phyloP scores from a whole-genome alignment of 805 yeast genomes.

The Cyberlindnera lachancei region DNA sequence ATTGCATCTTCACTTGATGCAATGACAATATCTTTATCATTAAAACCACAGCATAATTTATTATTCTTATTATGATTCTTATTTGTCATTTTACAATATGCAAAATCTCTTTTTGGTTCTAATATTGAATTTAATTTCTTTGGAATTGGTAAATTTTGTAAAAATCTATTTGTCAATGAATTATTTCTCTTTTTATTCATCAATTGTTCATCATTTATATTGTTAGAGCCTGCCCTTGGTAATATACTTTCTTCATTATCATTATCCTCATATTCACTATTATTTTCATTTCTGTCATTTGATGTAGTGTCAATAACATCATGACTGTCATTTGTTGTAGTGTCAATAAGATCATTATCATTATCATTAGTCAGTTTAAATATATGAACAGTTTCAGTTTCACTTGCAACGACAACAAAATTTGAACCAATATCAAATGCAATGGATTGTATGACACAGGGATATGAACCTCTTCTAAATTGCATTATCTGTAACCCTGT shows the following conservation, averaged over 20 bases:
- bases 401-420: slow-evolving; percentile 49
- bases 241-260: slow-evolving; percentile 11
- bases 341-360: background rate
- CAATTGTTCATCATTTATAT: background rate
- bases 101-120: slow-evolving; percentile 63
- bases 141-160: slow-evolving; percentile 23
- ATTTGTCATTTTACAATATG: slow-evolving; percentile 39
- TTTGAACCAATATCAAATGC: slow-evolving; percentile 43
- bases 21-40: slow-evolving; percentile 14
- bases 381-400: slow-evolving; percentile 60
- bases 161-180: slow-evolving; percentile 19
- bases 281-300: background rate
- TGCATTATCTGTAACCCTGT: slow-evolving; percentile 52
- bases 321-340: background rate
- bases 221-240: slow-evolving; percentile 5
- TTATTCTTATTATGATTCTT: background rate
- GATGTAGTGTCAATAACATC: background rate
- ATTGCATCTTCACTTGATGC: slow-evolving; percentile 39
- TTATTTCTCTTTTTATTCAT: slow-evolving; percentile 7
- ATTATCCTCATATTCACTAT: slow-evolving; percentile 3
- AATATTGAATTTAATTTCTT: slow-evolving; percentile 39
- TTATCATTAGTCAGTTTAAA: slow-evolving; percentile 33
- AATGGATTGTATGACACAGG: slow-evolving; percentile 46
- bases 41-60: slow-evolving; percentile 12
- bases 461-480: slow-evolving; percentile 74